These are phyloP conservation scores for Eucalyptus pauciflora DNA, from an alignment of 345 rosid species.

Conservation along the genomic window DNA sequence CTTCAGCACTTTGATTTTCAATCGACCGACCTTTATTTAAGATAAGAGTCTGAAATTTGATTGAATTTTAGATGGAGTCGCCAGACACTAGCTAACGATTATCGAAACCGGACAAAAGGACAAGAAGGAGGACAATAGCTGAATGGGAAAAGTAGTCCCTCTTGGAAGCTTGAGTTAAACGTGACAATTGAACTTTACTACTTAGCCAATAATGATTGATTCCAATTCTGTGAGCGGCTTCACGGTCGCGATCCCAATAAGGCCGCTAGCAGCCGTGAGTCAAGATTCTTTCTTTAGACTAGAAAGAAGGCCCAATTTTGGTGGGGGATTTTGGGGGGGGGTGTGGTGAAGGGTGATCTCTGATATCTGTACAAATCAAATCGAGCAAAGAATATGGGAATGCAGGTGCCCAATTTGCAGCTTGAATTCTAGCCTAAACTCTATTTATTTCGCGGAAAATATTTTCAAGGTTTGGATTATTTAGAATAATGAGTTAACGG, in stretches of 20 bases:
- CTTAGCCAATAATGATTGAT: background rate
- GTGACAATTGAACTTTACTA: background rate
- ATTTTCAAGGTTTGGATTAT: too few species aligned
- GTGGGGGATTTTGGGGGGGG: background rate
- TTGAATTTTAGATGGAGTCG: background rate
- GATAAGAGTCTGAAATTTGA: background rate
- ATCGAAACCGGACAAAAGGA: background rate
- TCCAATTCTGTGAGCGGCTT: background rate
- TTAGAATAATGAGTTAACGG: too few species aligned
- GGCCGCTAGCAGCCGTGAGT: background rate
- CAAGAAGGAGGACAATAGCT: background rate
- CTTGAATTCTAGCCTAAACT: background rate
- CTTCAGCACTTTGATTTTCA: background rate
- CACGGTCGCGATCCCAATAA: background rate
- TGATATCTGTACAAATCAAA: background rate
- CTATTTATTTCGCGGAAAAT: too few species aligned
- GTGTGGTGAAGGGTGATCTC: background rate
- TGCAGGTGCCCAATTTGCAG: background rate
- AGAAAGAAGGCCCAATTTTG: background rate
- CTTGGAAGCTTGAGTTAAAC: background rate
- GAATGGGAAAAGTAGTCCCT: background rate
- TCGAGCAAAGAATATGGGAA: background rate
- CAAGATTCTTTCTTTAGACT: background rate
- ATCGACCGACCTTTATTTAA: background rate
- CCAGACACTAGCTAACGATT: background rate